Conservation (phyloP, 2,329 filamentous ascomycete genomes). For the Diplodia corticola region DNA sequence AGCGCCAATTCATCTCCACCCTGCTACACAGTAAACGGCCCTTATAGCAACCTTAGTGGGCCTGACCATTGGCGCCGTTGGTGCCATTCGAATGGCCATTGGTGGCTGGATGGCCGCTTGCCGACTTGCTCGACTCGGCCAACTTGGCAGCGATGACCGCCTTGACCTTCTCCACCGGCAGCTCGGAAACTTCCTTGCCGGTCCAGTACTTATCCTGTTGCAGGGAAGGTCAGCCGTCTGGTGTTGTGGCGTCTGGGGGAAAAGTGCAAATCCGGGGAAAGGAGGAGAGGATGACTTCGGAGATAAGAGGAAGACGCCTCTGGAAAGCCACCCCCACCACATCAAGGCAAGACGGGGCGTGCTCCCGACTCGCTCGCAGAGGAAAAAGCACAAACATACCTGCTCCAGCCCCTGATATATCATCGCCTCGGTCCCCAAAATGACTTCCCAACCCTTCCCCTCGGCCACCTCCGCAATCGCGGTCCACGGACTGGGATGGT, state of each 20-base stretch:
- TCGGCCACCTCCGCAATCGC: constrained; percentile 63
- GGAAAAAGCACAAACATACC: constrained; percentile 32
- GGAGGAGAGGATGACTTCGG: background rate
- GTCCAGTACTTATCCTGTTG: constrained; percentile 59
- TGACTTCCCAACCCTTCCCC: constrained; percentile 68
- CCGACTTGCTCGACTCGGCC: constrained; percentile 12
- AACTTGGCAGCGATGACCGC: constrained; percentile 46
- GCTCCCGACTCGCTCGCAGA: background rate
- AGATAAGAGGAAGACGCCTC: background rate
- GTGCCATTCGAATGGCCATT: constrained; percentile 7
- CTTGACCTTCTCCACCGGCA: constrained; percentile 63
- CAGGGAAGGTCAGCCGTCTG: constrained; percentile 1
- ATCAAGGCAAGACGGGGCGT: too few relatives aligned
- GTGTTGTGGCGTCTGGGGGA: constrained; percentile 20
- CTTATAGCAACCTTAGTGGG: background rate
- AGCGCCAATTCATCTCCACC: background rate
- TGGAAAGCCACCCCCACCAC: too few relatives aligned
- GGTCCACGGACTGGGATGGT: constrained; percentile 72
- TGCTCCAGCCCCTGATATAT: constrained; percentile 78
- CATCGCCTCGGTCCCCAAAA: constrained; percentile 73
- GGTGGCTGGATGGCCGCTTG: background rate
- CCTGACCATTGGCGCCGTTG: constrained; percentile 3
- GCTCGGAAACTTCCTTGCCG: constrained; percentile 57
- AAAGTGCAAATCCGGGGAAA: constrained; percentile 21
- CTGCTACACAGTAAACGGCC: background rate